phyloP scores from a whole-genome alignment of 257 asterid genomes.

The Nemophila menziesii region DNA sequence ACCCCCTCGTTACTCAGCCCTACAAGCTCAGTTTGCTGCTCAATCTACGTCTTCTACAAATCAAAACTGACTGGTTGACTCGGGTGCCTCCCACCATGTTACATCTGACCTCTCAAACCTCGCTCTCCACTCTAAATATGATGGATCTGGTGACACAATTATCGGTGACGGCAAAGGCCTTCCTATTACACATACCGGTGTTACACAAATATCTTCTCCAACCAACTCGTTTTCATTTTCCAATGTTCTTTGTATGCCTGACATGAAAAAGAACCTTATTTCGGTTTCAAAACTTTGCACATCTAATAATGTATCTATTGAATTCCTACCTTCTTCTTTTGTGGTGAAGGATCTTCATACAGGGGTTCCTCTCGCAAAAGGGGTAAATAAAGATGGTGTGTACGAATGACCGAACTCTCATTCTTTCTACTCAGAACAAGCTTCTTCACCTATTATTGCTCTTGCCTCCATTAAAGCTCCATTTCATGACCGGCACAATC shows the following conservation, averaged over 20 bases:
- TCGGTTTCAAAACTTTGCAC: slow-evolving; percentile 3
- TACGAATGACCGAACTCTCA: not conserved
- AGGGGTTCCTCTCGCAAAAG: not conserved
- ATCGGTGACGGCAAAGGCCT: slow-evolving; percentile 4
- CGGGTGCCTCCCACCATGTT: slow-evolving; percentile 5
- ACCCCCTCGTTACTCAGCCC: too few species aligned
- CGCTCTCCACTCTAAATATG: not conserved
- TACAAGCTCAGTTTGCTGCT: too few species aligned
- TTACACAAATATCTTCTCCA: not conserved
- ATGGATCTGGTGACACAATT: slow-evolving; percentile 2
- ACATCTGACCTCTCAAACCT: not conserved
- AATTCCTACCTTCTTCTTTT: slow-evolving; percentile 6
- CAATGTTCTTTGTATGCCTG: not conserved
- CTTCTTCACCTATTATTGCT: not conserved
- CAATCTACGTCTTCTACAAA: not conserved
- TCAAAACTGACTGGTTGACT: not conserved
- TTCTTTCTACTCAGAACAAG: not conserved
- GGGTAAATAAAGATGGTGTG: not conserved
- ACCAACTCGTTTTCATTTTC: not conserved
- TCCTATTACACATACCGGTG: not conserved
- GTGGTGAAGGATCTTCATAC: slow-evolving; percentile 11
- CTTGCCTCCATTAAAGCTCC: not conserved
- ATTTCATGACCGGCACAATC: not conserved
- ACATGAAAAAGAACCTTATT: slow-evolving; percentile 1
- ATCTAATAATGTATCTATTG: slow-evolving; percentile 6